phyloP scores from a whole-genome alignment of 2,329 filamentous ascomycete genomes.

The Fragosphaeria purpurea region DNA sequence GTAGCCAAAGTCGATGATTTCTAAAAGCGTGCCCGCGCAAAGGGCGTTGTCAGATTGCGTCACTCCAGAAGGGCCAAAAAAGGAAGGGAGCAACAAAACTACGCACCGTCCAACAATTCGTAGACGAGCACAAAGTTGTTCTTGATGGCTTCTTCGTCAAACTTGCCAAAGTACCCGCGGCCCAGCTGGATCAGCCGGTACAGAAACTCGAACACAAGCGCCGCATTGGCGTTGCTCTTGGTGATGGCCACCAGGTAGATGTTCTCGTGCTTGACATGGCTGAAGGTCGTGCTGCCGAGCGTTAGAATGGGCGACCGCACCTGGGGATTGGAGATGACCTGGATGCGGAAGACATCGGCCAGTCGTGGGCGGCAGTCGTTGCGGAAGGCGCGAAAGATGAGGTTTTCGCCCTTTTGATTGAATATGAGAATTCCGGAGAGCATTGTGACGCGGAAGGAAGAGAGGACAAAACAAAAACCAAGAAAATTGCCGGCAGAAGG shows the following conservation, averaged over 20 bases:
- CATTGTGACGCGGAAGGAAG: constrained; percentile 49
- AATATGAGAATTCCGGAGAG: constrained; percentile 95
- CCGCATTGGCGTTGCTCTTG: constrained; percentile 98
- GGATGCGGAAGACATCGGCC: constrained; percentile 98
- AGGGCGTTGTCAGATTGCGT: constrained; percentile 8
- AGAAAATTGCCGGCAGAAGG: no score
- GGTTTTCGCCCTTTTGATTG: constrained; percentile 99
- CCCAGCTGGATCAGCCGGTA: constrained; percentile 86
- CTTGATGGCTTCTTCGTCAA: constrained; percentile 98
- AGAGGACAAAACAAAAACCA: neutral
- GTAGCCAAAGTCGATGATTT: constrained; percentile 98
- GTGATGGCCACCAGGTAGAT: constrained; percentile 96
- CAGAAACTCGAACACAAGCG: constrained; percentile 94
- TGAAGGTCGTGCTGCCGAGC: constrained; percentile 94
- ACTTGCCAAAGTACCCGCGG: constrained; percentile 95
- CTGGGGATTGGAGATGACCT: constrained; percentile 96
- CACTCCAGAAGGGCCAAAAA: neutral
- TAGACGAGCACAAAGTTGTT: constrained; percentile 99
- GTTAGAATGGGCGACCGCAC: constrained; percentile 96
- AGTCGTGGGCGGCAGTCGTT: constrained; percentile 96
- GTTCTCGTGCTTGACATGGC: constrained; percentile 99
- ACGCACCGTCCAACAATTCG: constrained; percentile 80
- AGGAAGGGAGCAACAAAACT: neutral
- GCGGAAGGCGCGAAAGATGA: constrained; percentile 97
- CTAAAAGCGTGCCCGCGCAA: constrained; percentile 31